Percentiles rank a stretch among this genome's conserved stretches.
Conservation (phyloP, 495 filamentous ascomycete species). For the Neurospora discreta region DNA sequence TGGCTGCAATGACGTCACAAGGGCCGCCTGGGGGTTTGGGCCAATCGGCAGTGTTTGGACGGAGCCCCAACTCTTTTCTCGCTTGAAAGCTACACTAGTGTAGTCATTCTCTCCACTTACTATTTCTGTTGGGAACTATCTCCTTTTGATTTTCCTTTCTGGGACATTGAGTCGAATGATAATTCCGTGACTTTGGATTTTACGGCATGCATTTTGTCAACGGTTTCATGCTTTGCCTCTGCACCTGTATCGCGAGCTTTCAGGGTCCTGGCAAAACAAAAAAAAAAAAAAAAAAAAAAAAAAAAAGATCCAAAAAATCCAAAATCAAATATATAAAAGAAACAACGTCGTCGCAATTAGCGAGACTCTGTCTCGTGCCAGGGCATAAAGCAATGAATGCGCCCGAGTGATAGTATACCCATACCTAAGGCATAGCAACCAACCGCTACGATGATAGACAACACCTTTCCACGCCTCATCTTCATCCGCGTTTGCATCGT, state of each 20-base stretch:
- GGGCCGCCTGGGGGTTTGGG: not conserved
- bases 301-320: no score
- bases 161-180: not conserved
- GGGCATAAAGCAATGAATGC: not conserved
- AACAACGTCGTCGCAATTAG: not conserved
- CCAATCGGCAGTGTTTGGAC: not conserved
- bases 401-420: not conserved
- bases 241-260: not conserved
- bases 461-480: conserved; percentile 22
- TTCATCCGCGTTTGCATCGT: conserved; percentile 41
- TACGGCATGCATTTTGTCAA: not conserved
- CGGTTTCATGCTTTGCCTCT: not conserved
- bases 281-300: not conserved
- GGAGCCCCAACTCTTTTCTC: not conserved
- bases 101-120: not conserved
- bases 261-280: not conserved
- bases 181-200: not conserved
- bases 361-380: not conserved
- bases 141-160: not conserved
- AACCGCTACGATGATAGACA: conserved; percentile 22
- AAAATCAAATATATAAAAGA: no score
- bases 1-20: not conserved
- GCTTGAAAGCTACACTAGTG: not conserved
- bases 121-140: not conserved
- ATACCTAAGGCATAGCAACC: not conserved